Conservation (phyloP, 208 protist genomes). For the Trichomonas gallinae region DNA sequence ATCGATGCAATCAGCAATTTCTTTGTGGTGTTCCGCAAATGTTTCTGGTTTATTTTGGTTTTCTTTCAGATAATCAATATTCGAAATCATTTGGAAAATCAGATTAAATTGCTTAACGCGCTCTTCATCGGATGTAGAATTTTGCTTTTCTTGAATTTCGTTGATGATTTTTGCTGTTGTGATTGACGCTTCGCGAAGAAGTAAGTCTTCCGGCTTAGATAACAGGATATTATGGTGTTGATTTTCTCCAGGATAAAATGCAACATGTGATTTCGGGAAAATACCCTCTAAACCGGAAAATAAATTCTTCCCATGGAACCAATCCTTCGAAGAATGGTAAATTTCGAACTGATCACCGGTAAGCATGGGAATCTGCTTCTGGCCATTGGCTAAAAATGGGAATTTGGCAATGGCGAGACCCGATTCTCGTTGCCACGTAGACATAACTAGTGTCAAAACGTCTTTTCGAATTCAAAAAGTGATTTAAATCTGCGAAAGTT, state of each 20-base stretch:
- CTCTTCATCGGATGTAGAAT: background rate
- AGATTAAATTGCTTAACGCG: background rate
- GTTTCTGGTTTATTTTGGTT: background rate
- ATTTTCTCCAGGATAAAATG: background rate
- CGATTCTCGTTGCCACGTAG: background rate
- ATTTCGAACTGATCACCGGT: background rate
- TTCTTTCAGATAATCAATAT: background rate
- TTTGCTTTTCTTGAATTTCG: background rate
- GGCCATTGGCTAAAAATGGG: background rate
- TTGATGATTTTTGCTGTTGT: background rate
- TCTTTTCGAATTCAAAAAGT: background rate
- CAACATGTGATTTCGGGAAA: background rate
- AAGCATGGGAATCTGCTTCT: background rate
- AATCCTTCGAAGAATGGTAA: background rate
- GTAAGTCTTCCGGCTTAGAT: background rate
- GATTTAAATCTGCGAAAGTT: background rate
- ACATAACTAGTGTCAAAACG: background rate
- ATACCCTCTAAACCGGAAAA: background rate
- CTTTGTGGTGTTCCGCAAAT: background rate
- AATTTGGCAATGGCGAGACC: background rate
- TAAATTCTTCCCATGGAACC: slow-evolving; percentile 8
- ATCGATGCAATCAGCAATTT: background rate
- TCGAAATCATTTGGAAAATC: background rate
- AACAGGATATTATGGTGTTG: background rate
- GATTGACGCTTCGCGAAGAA: background rate